These are phyloP conservation scores for Phytophthora megakarya DNA, from an alignment of 352 stramenopile species.

Conservation along the genomic window DNA sequence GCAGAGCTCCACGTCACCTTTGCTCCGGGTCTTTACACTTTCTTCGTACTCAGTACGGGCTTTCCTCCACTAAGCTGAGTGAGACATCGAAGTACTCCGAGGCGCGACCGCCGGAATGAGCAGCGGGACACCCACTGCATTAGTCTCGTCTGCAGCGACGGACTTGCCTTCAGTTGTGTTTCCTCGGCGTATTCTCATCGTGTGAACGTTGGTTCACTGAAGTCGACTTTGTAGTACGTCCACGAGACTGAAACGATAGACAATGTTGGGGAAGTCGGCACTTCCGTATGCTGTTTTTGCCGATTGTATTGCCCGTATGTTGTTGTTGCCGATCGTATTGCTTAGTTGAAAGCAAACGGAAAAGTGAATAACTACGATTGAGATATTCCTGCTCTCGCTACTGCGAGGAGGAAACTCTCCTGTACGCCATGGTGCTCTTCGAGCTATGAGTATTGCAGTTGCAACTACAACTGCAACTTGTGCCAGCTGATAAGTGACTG, in stretches of 20 bases:
- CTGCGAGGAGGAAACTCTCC: too few relatives aligned
- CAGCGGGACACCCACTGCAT: conserved; percentile 2
- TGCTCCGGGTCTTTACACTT: conserved; percentile 10
- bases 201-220: conserved; percentile 22
- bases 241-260: conserved; percentile 15
- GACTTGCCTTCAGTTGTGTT: neutral
- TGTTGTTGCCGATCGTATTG: too few relatives aligned
- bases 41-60: conserved; percentile 13
- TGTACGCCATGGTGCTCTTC: too few relatives aligned
- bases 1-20: conserved; percentile 3
- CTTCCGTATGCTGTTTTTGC: conserved; percentile 14
- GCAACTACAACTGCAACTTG: too few relatives aligned
- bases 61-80: conserved; percentile 6
- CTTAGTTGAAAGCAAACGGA: conserved; percentile 8
- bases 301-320: conserved; percentile 22
- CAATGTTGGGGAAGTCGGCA: conserved; percentile 21
- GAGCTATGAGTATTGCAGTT: too few relatives aligned
- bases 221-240: conserved; percentile 30
- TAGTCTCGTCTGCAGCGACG: neutral
- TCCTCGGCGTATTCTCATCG: conserved; percentile 7
- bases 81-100: conserved; percentile 5
- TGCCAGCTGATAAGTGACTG: too few relatives aligned
- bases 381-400: too few relatives aligned
- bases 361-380: conserved; percentile 5
- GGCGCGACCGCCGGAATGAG: conserved; percentile 18